Evolutionary conservation across 2,329 filamentous ascomycete species (phyloP), one percentile per base, ranked within the genome.

Genomic region (Colletotrichum australisinense): DNA sequence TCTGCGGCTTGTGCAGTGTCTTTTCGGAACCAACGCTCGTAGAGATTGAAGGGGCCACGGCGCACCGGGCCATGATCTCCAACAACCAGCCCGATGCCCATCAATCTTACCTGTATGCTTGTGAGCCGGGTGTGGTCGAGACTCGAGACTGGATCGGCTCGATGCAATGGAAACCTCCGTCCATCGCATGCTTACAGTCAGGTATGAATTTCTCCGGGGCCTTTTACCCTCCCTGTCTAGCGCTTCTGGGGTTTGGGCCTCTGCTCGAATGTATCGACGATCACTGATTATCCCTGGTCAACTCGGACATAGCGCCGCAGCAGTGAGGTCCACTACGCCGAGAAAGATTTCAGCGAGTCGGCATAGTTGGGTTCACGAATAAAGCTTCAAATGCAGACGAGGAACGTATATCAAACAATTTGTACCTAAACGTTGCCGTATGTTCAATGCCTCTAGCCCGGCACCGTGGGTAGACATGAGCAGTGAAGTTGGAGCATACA

Each of bases 241-340:
- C 24, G 57, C 22, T 30, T 14, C 49, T 53, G 26, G 35, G 53
- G 42, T 42, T 63, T 35, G 60, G 7, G 14, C 52, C 30, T 62
- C 56, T 62, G 57, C 42, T 55, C 22, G 24, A 55, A 26, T 26
- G 52, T 55, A 14, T 55, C 52, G 52, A 22, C 52, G 52, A 55
- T 55, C 52, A 55, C n/a, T 14, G 22, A 22, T 11, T n/a, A 26
- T 14, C 52, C 52, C 52, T 55, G 4, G 24, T 26, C n/a, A 55
- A 55, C 14, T 55, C 52, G 52, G 22, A 55, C 52, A 24, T 22
- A 55, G 53, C 52, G 2, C 52, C 8, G 53, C n/a, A 30, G 57
- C 64, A 14, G 49, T 66, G 53, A 63, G 66, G 53, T 26, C 66
- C 67, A 69, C 59, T n/a, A 7, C 32, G 16, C n/a, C 24, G 64